phyloP scores from a whole-genome alignment of 208 protist genomes.

The Crithidia fasciculata region DNA sequence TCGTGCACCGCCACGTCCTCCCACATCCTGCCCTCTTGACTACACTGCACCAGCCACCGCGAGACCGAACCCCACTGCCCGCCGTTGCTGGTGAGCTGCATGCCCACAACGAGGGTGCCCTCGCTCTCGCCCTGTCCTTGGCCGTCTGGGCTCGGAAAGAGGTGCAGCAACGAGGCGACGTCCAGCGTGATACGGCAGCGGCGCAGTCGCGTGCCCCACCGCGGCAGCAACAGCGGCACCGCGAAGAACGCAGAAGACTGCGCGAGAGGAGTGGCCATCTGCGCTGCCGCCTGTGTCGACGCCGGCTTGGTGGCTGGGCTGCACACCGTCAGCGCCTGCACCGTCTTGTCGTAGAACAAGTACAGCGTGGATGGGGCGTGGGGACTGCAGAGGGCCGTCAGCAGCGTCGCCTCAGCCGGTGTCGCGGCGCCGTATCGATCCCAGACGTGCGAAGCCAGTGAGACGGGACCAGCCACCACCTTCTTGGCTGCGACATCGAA shows the following conservation, averaged over 20 bases:
- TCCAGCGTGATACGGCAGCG: conserved; percentile 28
- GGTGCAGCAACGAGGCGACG: conserved; percentile 11
- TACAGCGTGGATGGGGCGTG: conserved; percentile 16
- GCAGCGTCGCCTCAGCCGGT: conserved; percentile 1
- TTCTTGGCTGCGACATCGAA: conserved; percentile 10
- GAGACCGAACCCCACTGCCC: conserved; percentile 6
- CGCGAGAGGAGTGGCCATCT: not conserved
- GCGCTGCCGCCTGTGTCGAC: too few relatives aligned
- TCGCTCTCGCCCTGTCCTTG: not conserved
- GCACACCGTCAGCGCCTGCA: too few relatives aligned
- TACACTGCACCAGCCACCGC: conserved; percentile 35
- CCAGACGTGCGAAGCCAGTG: not conserved
- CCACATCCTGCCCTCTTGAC: conserved; percentile 18
- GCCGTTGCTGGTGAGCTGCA: conserved; percentile 32
- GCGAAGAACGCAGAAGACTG: conserved; percentile 28
- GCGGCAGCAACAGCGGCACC: conserved; percentile 15
- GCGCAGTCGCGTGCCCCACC: conserved; percentile 29
- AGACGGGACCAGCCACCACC: conserved; percentile 6
- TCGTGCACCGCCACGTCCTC: conserved; percentile 25
- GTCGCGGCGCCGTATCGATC: conserved; percentile 8
- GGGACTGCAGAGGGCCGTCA: conserved; percentile 23
- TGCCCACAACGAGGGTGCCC: conserved; percentile 16
- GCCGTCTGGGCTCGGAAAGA: not conserved
- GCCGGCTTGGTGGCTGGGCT: too few relatives aligned
- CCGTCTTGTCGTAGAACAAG: conserved; percentile 19